These are phyloP conservation scores for Tilletia indica DNA, from an alignment of 1,284 basidiomycete species.

Conservation along the genomic window DNA sequence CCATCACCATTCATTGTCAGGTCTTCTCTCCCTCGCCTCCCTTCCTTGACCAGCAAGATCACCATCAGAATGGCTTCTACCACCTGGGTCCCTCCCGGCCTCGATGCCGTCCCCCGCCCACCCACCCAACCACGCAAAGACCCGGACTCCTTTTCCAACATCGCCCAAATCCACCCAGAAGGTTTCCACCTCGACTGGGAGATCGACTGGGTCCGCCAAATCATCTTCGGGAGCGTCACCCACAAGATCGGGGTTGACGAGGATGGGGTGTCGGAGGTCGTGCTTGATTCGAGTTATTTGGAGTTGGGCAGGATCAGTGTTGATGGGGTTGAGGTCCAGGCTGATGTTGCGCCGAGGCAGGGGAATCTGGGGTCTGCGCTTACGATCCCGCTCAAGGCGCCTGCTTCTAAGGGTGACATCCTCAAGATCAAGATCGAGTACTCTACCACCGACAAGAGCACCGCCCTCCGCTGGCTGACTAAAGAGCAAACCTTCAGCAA, in stretches of 20 bases:
- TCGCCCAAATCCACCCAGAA: slow-evolving; percentile 40
- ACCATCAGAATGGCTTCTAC: neutral
- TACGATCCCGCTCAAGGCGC: slow-evolving; percentile 53
- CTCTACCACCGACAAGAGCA: slow-evolving; percentile 72
- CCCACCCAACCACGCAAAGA: slow-evolving; percentile 35
- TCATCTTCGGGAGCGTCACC: slow-evolving; percentile 71
- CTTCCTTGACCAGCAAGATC: no score
- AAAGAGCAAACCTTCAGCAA: slow-evolving; percentile 84
- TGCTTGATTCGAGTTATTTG: slow-evolving; percentile 78
- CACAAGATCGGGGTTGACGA: slow-evolving; percentile 67
- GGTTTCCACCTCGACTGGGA: slow-evolving; percentile 69
- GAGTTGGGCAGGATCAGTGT: slow-evolving; percentile 67
- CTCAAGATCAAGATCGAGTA: slow-evolving; percentile 45
- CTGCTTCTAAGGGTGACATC: slow-evolving; percentile 37
- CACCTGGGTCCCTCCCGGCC: slow-evolving; percentile 46
- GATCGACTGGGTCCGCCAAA: slow-evolving; percentile 71
- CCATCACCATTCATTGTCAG: no score
- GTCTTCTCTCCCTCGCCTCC: no score
- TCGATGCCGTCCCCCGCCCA: slow-evolving; percentile 43
- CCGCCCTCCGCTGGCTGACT: slow-evolving; percentile 88
- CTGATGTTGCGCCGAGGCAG: slow-evolving; percentile 60
- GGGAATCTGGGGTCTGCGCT: slow-evolving; percentile 58
- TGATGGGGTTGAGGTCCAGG: slow-evolving; percentile 61
- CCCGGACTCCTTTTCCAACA: slow-evolving; percentile 45
- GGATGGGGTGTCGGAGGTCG: slow-evolving; percentile 67